Percentiles rank a stretch among this genome's conserved stretches.
These are phyloP conservation scores for Chenopodium suecicum DNA, from an alignment of 148 eudicot genomes.

Conservation along the genomic window DNA sequence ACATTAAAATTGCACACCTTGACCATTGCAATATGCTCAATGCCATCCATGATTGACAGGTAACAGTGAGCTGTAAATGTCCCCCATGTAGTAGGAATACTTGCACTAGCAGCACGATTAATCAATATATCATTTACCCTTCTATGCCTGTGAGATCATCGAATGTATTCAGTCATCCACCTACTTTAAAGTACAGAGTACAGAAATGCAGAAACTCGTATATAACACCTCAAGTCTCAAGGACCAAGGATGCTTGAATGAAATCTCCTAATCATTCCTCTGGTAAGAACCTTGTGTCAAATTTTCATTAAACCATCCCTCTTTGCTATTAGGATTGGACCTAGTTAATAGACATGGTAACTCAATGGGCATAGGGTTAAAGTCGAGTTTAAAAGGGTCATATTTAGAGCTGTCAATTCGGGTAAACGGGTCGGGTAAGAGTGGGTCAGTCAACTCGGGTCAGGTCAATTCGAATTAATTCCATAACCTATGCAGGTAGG, in stretches of 20 bases:
- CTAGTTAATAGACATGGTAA: too few relatives aligned
- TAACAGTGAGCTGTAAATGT: slow-evolving; percentile 17
- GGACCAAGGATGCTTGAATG: background rate
- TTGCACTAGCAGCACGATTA: slow-evolving; percentile 51
- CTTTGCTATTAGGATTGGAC: background rate
- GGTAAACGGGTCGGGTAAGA: too few relatives aligned
- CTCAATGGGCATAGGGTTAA: too few relatives aligned
- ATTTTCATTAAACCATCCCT: background rate
- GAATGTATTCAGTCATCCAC: background rate
- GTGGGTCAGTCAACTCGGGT: too few relatives aligned
- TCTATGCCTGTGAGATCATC: slow-evolving; percentile 45
- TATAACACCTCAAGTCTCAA: background rate
- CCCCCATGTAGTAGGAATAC: slow-evolving; percentile 9
- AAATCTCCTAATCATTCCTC: background rate
- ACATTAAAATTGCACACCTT: slow-evolving; percentile 20
- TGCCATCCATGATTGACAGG: slow-evolving; percentile 55
- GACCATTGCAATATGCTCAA: slow-evolving; percentile 72
- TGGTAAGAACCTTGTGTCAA: background rate
- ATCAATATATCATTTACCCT: slow-evolving; percentile 53
- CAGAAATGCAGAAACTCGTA: too few relatives aligned
- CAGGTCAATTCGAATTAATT: too few relatives aligned
- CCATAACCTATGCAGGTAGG: too few relatives aligned
- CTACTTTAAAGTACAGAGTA: background rate
- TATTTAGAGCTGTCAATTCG: too few relatives aligned
- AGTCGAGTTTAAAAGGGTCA: too few relatives aligned